phyloP scores from a whole-genome alignment of 2,329 filamentous ascomycete genomes.

The Aspergillus brasiliensis region DNA sequence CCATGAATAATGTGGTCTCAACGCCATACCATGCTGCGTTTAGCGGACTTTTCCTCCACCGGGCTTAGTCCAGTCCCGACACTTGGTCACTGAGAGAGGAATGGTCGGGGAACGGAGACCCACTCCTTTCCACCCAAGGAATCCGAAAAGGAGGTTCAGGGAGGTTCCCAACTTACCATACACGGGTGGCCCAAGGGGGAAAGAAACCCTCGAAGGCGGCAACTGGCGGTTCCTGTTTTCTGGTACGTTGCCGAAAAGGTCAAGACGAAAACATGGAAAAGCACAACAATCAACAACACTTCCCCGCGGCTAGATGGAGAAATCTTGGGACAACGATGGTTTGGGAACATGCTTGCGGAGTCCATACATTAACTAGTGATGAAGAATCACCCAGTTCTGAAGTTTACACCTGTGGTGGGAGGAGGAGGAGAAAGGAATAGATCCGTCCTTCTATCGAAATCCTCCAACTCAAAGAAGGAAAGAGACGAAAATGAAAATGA shows the following conservation, averaged over 20 bases:
- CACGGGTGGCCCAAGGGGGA: background rate
- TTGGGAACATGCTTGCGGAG: background rate
- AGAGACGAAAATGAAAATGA: no score
- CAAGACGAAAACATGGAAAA: slow-evolving; percentile 7
- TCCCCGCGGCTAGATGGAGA: background rate
- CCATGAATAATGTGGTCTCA: slow-evolving; percentile 2
- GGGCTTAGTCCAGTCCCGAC: background rate
- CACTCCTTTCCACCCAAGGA: slow-evolving; percentile 15
- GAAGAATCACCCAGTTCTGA: background rate
- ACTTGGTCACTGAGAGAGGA: slow-evolving; percentile 9
- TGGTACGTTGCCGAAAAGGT: slow-evolving; percentile 13
- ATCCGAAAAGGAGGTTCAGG: slow-evolving; percentile 18
- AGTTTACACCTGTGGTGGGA: background rate
- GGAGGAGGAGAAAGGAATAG: slow-evolving; percentile 2
- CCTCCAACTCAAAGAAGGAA: slow-evolving; percentile 1
- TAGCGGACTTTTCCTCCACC: background rate
- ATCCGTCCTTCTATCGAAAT: slow-evolving; percentile 3
- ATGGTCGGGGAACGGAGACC: slow-evolving; percentile 18
- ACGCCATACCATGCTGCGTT: background rate
- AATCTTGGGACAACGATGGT: background rate
- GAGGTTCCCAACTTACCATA: background rate
- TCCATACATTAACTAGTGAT: background rate
- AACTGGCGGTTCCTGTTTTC: background rate
- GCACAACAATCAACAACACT: background rate
- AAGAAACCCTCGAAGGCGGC: slow-evolving; percentile 6